These are phyloP conservation scores for Fusarium udum DNA, from an alignment of 2,329 filamentous ascomycete genomes.

Conservation along the genomic window DNA sequence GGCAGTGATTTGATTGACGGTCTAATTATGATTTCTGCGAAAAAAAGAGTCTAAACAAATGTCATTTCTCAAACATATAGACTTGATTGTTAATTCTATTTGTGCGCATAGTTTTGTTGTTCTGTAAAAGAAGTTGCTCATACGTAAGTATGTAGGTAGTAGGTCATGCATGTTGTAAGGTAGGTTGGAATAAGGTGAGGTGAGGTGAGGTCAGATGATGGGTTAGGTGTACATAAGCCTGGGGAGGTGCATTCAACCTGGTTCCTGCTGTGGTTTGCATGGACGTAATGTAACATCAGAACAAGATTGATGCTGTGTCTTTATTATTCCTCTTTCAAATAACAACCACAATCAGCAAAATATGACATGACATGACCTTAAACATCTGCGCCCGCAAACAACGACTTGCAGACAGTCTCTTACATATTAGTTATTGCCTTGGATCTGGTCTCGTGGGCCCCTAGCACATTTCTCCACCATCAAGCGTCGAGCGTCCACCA, in stretches of 20 bases:
- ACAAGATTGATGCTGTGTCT: background rate
- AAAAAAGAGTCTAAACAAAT: background rate
- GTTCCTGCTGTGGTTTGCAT: background rate
- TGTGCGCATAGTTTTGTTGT: background rate
- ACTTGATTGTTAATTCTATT: background rate
- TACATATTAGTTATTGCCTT: constrained; percentile 6
- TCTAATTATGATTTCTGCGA: background rate
- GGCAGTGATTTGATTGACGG: background rate
- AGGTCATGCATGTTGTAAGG: background rate
- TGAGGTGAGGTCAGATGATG: background rate
- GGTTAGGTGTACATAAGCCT: constrained; percentile 2
- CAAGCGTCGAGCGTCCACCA: constrained; percentile 15
- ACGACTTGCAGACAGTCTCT: background rate
- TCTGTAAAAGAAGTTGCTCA: background rate
- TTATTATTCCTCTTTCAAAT: background rate
- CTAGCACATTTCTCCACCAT: constrained; percentile 10
- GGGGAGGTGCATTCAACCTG: background rate
- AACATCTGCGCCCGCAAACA: constrained; percentile 11
- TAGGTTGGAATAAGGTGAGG: background rate
- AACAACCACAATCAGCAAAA: background rate
- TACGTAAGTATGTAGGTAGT: background rate
- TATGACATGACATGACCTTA: background rate
- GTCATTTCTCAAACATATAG: background rate
- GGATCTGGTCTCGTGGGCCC: constrained; percentile 29
- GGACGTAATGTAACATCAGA: background rate